Evolutionary conservation across 345 rosid species (phyloP).

Genomic region (Gossypium rotundifolium): DNA sequence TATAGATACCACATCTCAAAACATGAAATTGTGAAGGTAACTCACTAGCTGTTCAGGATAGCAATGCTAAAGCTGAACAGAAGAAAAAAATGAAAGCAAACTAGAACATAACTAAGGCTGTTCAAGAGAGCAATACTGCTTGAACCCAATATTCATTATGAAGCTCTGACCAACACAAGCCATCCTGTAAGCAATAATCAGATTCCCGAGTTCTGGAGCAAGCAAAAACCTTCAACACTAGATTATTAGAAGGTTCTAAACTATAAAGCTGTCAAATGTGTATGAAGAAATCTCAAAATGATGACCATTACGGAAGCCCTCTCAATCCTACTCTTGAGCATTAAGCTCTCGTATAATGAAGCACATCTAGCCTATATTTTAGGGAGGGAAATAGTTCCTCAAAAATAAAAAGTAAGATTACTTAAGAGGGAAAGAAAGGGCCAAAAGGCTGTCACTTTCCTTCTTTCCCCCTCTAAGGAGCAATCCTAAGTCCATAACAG

Average conservation of each 20-base stretch:
- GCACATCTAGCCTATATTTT: background rate
- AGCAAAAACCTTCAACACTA: background rate
- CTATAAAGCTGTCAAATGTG: background rate
- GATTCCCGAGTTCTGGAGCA: background rate
- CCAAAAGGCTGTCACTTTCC: background rate
- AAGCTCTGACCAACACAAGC: background rate
- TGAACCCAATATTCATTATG: background rate
- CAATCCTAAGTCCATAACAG: background rate
- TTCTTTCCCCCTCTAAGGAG: background rate
- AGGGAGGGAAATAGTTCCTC: background rate
- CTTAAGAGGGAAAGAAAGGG: background rate
- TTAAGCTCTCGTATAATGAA: background rate
- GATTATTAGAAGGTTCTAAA: background rate
- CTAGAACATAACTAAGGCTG: background rate
- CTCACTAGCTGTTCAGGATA: background rate
- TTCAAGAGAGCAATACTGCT: background rate
- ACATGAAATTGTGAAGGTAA: background rate
- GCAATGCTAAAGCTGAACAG: background rate
- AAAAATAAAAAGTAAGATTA: background rate
- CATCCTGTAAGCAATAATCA: background rate
- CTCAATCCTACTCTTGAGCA: background rate
- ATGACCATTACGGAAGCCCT: background rate
- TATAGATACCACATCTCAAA: background rate
- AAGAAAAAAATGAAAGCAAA: background rate
- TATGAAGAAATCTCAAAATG: slow-evolving; percentile 2